Percentiles rank a stretch among this genome's conserved stretches.
phyloP scores from a whole-genome alignment of 805 yeast species.

The Schwanniomyces yamadae region DNA sequence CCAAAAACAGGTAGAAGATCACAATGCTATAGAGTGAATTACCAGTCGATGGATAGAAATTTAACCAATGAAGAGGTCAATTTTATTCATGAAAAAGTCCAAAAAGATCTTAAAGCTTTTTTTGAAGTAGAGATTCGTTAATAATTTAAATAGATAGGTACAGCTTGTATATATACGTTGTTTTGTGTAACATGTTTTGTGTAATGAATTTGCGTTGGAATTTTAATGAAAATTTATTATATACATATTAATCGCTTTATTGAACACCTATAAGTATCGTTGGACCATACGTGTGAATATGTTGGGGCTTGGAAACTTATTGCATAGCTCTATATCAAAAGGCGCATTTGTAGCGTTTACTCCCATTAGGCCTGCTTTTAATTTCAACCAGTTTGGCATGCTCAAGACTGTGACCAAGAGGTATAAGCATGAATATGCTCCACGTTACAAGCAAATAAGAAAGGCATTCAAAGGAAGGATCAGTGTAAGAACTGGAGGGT shows the following conservation, averaged over 20 bases:
- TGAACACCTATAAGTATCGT: neutral
- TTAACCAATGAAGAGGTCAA: conserved; percentile 85
- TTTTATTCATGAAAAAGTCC: conserved; percentile 63
- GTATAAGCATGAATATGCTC: conserved; percentile 72
- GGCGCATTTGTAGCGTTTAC: neutral
- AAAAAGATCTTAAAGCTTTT: conserved; percentile 49
- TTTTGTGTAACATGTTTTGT: conserved; percentile 8
- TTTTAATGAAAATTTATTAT: conserved; percentile 1
- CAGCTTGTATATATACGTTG: conserved; percentile 4
- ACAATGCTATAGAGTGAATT: conserved; percentile 85
- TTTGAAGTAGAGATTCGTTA: conserved; percentile 58
- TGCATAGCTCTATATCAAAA: conserved; percentile 3
- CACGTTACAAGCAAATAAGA: conserved; percentile 61
- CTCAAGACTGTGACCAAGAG: conserved; percentile 21
- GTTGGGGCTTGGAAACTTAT: conserved; percentile 8
- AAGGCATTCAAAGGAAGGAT: conserved; percentile 95
- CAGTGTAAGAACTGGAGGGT: conserved; percentile 91
- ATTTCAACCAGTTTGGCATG: neutral
- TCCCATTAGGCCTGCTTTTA: neutral
- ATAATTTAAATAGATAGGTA: conserved; percentile 7
- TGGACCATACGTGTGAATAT: neutral
- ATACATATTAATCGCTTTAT: neutral
- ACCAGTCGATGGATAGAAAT: conserved; percentile 94
- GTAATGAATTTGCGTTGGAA: neutral
- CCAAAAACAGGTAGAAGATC: conserved; percentile 77